A percentile compares a stretch with the other conserved stretches of the same genome.
Evolutionary conservation across 495 filamentous ascomycete species (phyloP).

Genomic region (Annulohypoxylon stygium): DNA sequence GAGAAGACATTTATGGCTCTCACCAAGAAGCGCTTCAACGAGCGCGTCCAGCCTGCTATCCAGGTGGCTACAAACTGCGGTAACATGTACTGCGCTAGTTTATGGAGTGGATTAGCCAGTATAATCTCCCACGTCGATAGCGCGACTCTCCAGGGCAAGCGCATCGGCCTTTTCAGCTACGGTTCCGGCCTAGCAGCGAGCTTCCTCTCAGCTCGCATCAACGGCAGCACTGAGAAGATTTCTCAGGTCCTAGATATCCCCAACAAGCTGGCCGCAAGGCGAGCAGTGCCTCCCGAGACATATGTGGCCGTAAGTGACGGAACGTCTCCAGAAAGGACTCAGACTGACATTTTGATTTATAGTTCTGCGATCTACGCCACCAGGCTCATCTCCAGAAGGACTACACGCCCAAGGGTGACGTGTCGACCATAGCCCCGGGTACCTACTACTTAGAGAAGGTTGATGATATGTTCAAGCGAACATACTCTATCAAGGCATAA

Average conservation of each 20-base stretch:
- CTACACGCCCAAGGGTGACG: conserved; percentile 81
- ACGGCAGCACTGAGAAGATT: conserved; percentile 81
- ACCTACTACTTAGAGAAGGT: conserved; percentile 92
- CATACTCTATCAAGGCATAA: conserved; percentile 90
- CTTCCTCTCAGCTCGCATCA: conserved; percentile 88
- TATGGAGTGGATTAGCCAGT: conserved; percentile 87
- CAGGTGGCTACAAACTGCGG: conserved; percentile 93
- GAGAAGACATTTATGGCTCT: conserved; percentile 98
- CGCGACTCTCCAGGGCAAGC: conserved; percentile 80
- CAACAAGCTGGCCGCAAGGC: conserved; percentile 77
- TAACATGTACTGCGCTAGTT: conserved; percentile 99
- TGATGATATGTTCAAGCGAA: conserved; percentile 95
- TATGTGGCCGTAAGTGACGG: conserved; percentile 81
- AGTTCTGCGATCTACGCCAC: conserved; percentile 96
- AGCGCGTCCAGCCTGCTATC: conserved; percentile 86
- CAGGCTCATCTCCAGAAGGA: conserved; percentile 93
- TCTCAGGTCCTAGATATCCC: conserved; percentile 84
- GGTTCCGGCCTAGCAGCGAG: conserved; percentile 91
- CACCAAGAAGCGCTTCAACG: conserved; percentile 94
- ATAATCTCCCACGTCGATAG: conserved; percentile 79
- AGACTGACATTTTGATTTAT: conserved; percentile 36
- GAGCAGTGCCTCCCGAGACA: conserved; percentile 80
- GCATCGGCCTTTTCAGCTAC: conserved; percentile 93
- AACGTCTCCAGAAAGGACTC: neutral
- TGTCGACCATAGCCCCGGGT: conserved; percentile 80